Conservation (phyloP, 345 rosid species). For the Salix dunnii region DNA sequence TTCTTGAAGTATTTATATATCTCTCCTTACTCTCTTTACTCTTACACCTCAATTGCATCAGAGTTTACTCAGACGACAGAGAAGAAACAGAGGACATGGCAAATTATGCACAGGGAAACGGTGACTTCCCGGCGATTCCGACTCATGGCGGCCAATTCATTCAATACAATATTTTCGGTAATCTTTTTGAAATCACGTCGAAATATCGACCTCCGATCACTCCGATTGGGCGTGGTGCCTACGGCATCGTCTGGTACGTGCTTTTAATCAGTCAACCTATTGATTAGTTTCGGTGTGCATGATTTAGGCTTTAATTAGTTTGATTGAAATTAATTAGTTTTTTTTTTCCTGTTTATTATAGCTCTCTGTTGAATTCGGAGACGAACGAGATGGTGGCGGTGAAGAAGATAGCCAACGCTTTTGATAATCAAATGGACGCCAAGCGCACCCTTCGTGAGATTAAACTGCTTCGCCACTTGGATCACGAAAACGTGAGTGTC, state of each 20-base stretch:
- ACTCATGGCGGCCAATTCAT: conserved; percentile 69
- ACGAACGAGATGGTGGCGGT: conserved; percentile 93
- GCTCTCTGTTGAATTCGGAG: conserved; percentile 89
- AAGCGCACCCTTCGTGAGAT: conserved; percentile 99
- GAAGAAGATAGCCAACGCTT: conserved; percentile 94
- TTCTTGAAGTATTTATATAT: not conserved
- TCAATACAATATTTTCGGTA: conserved; percentile 78
- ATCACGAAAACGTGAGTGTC: conserved; percentile 80
- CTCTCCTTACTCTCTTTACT: not conserved
- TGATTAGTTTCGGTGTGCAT: no score
- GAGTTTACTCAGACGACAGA: no score
- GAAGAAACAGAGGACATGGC: conserved; percentile 26
- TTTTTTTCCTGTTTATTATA: conserved; percentile 10
- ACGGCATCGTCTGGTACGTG: conserved; percentile 94
- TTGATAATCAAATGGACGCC: conserved; percentile 93
- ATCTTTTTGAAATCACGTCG: conserved; percentile 69
- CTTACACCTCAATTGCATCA: not conserved
- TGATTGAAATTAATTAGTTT: not conserved
- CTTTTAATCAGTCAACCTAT: not conserved
- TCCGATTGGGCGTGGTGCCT: conserved; percentile 97
- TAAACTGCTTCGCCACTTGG: conserved; percentile 91
- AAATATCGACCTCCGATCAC: conserved; percentile 89
- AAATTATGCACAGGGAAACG: conserved; percentile 27
- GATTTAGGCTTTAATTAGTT: not conserved
- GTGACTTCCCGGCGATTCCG: conserved; percentile 66